phyloP scores from a whole-genome alignment of 2,329 filamentous ascomycete genomes.

The Didymella sp. region DNA sequence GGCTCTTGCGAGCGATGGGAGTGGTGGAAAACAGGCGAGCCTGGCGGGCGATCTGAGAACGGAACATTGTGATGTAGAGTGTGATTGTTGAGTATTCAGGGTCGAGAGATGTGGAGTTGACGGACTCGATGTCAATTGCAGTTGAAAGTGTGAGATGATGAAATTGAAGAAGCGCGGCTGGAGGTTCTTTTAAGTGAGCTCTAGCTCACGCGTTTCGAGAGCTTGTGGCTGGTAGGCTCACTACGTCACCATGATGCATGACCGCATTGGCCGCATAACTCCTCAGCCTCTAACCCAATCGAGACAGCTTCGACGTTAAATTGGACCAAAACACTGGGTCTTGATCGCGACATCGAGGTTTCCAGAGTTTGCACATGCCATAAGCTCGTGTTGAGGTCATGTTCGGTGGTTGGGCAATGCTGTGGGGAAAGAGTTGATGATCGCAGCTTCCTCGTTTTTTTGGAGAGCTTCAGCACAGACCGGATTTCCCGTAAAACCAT shows the following conservation, averaged over 20 bases:
- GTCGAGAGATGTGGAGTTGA: slow-evolving; percentile 9
- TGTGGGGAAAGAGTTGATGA: neutral
- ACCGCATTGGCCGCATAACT: slow-evolving; percentile 3
- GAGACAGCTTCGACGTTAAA: slow-evolving; percentile 15
- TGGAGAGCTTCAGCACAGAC: neutral
- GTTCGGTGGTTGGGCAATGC: neutral
- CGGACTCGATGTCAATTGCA: slow-evolving; percentile 10
- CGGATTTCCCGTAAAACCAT: no score
- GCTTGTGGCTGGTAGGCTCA: neutral
- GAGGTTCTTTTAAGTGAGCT: slow-evolving; percentile 17
- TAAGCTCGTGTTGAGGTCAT: neutral
- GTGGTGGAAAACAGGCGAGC: slow-evolving; percentile 63
- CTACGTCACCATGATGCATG: neutral
- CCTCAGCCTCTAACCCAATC: neutral
- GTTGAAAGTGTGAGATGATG: slow-evolving; percentile 11
- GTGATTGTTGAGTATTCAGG: slow-evolving; percentile 11
- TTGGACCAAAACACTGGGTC: slow-evolving; percentile 12
- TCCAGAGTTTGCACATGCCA: slow-evolving; percentile 7
- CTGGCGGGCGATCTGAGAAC: slow-evolving; percentile 54
- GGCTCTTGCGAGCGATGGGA: slow-evolving; percentile 56
- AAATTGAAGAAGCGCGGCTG: neutral
- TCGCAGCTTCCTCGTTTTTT: neutral
- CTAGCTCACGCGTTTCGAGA: slow-evolving; percentile 2
- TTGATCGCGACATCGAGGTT: slow-evolving; percentile 20
- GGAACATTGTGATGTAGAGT: slow-evolving; percentile 52